Evolutionary conservation across 352 stramenopile species (phyloP), one percentile per base, ranked within the genome.

Genomic region (Halophytophthora polymorphica): DNA sequence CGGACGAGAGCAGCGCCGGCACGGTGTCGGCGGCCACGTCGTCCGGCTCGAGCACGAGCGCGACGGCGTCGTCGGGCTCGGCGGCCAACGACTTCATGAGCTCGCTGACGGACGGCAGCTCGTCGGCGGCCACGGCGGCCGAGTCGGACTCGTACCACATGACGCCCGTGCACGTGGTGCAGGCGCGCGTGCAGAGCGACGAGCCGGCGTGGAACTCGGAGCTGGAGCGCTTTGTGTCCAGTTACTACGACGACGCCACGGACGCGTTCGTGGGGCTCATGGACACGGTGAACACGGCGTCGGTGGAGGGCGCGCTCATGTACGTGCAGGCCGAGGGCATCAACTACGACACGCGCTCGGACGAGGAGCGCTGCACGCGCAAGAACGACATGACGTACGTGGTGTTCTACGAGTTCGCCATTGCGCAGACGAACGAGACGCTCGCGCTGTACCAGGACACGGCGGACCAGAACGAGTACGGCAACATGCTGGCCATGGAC

Each of bases 261-360:
- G 64, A 68, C 3, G 73, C 66, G n/a, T 93, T 78, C 56, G 50
- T 69, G 13, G 79, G 66, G 7, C 73, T 73, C 7, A 74, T 93
- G 54, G 84, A 96, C 59, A 85, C 71, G n/a, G 82, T 90, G 21
- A 95, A 93, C 59, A 82, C 77, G 19, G 85, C 83, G 6, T 83
- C 66, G 0, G 77, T 95, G 10, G 83, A 93, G 48, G 85, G 85
- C 14, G 72, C 82, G 31, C 77, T 95, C 34, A 93, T 93, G 81
- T 95, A 92, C 65, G 77, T 95, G 28, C 83, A 93, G 58, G 79
- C 83, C 5, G 85, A 95, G 53, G 67, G 78, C 35, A 92, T 95
- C 66, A 91, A 95, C 69, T 80, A 86, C 62, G 62, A 73, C 37
- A 80, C 77, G 38, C 77, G 81, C 41, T 69, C 61, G n/a, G 61